Base-by-base conservation (phyloP, 345 rosid species). In the Citrus medica region DNA sequence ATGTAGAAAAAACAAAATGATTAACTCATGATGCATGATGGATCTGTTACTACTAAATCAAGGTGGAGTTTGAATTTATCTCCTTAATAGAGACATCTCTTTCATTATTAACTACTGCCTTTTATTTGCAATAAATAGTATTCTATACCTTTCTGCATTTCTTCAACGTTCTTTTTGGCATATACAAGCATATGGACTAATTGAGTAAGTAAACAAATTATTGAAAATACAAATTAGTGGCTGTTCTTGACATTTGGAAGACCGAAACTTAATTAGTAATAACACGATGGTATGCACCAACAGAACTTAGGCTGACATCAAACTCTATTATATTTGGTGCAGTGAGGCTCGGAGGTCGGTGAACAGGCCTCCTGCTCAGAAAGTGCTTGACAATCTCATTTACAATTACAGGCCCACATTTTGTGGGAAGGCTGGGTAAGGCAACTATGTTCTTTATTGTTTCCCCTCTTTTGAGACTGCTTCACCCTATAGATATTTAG, bases 361-460 rank as follows among this genome's bases (percentile, higher is more conserved):
- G 75, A 93, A 88, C 86, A 84, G 96, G 84, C 92, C 97, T 13
- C 75, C 93, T 40, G 74, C 86, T 79, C 82, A 67, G 74, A 84
- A 88, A 73, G 94, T 95, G 78, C 94, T 90, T 0, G 93, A 85
- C 79, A 93, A 90, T 77, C 92, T 93, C 33, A 93, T 93, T 10
- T 93, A 95, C 79, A 95, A 95, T 77, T 87, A 88, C 82, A 89
- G 91, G 35, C 93, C 97, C 72, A 93, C 97, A 0, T 95, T 85
- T 65, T 90, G 96, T 30, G 99, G 99, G 73, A 91, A 89, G 76
- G 92, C 90, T 16, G 98, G 99, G 99, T 95, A 88, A 84, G 88
- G 17, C 48, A 66, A 46, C 67, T 6, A 6, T 2, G 22, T 7
- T n/a, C 58, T 56, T 14, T 53, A 17, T 53, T 53, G 21, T 53